Evolutionary conservation across 371 early-diverging fungal species (phyloP), one percentile per base, ranked within the genome.

Genomic region (Circinella umbellata): DNA sequence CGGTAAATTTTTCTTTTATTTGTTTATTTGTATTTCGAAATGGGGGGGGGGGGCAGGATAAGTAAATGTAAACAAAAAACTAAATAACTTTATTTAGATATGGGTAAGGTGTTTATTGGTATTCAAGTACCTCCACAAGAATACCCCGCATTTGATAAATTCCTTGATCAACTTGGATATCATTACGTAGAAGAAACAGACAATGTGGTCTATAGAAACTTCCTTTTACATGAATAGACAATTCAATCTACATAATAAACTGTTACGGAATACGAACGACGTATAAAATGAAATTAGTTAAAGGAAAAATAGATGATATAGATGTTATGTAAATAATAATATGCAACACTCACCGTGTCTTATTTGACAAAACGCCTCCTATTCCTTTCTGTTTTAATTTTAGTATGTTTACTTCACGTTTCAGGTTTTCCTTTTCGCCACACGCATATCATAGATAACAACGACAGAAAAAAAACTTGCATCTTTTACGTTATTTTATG

Each of bases 71-170:
- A 9, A 42, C 11, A 14, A 53, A 53, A 53, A 8, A 13, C 0
- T 49, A 5, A 8, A 13, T 18, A 11, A 15, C 13, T 47, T 46
- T 15, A 51, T 51, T 3, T 77, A 90, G 98, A 98, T 78, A 91
- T 95, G 80, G 97, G 94, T 49, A 92, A 92, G 72, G 96, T 98
- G 3, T 80, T 98, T 69, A 91, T 94, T 10, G 99, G 97, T 20
- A 87, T 98, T 54, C 97, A 98, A 80, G 96, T 97, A 17, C 95
- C 95, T 20, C 86, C 88, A 13, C 76, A 81, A 39, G 88, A 85
- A 68, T 72, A 71, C 15, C 76, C 76, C 7, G 84, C 80, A 11
- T 94, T 98, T 73, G 85, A 88, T 66, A 70, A 64, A 48, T 96
- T 92, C 69, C 76, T 97, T 63, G 75, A 82, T 9, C 83, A 86